Evolutionary conservation across 768 basidiomycete species (phyloP).

Genomic region (Pleurotus djamor): DNA sequence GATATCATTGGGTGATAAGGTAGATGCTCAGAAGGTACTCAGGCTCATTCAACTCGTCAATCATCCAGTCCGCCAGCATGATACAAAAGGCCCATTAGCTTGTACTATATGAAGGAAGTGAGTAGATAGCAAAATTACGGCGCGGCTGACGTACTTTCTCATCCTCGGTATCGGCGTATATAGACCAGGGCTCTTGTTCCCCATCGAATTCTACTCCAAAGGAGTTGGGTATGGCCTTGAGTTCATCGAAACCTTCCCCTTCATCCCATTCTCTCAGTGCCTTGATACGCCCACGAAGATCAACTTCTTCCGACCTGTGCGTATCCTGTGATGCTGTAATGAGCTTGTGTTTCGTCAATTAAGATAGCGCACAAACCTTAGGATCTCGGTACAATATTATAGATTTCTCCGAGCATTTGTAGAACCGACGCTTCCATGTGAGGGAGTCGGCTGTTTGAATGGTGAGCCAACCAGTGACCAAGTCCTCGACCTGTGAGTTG

Average conservation of each 20-base stretch:
- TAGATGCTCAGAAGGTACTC: background rate
- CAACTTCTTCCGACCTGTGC: constrained; percentile 37
- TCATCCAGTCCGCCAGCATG: constrained; percentile 8
- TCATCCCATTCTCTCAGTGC: constrained; percentile 55
- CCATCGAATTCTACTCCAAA: constrained; percentile 64
- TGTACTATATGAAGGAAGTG: constrained; percentile 27
- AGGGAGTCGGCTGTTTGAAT: constrained; percentile 52
- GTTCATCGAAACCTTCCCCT: constrained; percentile 67
- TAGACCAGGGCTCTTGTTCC: constrained; percentile 45
- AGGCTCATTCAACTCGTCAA: background rate
- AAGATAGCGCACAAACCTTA: constrained; percentile 33
- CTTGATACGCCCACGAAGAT: constrained; percentile 42
- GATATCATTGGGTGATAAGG: background rate
- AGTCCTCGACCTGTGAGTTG: constrained; percentile 28
- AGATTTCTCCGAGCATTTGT: constrained; percentile 46
- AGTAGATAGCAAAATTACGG: background rate
- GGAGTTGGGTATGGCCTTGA: constrained; percentile 63
- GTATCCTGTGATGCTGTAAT: constrained; percentile 29
- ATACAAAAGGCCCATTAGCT: constrained; percentile 45
- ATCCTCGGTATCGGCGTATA: constrained; percentile 61
- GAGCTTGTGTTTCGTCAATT: background rate
- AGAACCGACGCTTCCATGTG: constrained; percentile 66
- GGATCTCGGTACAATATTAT: constrained; percentile 50
- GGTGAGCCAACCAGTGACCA: constrained; percentile 58
- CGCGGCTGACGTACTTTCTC: constrained; percentile 46